Percentiles rank a stretch among this genome's conserved stretches.
Evolutionary conservation across 2,329 filamentous ascomycete genomes (phyloP).

Genomic region (Davidsoniella neocaledoniae): DNA sequence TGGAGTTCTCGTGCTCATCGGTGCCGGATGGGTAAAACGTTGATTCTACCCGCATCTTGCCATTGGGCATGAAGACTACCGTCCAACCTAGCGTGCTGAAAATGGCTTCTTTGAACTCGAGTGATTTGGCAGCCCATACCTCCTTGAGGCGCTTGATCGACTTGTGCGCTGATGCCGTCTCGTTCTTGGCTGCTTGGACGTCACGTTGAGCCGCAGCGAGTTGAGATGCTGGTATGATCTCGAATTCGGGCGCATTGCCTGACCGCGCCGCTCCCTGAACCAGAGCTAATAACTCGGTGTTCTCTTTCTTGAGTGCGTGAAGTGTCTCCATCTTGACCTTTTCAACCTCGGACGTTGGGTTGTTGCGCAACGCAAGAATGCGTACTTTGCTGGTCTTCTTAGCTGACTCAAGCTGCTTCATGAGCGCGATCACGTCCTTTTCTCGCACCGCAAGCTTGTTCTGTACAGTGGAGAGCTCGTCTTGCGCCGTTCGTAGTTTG

Average conservation of each 20-base stretch:
- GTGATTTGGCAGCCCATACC: slow-evolving; percentile 78
- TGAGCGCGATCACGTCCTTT: slow-evolving; percentile 55
- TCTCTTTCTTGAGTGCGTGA: slow-evolving; percentile 62
- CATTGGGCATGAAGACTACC: slow-evolving; percentile 91
- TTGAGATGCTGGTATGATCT: slow-evolving; percentile 59
- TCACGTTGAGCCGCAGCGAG: slow-evolving; percentile 62
- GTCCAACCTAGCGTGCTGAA: slow-evolving; percentile 87
- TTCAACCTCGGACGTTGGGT: slow-evolving; percentile 76
- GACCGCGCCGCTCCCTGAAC: slow-evolving; percentile 29
- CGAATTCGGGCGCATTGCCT: slow-evolving; percentile 23
- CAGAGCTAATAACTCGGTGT: slow-evolving; percentile 62
- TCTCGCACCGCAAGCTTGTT: slow-evolving; percentile 54
- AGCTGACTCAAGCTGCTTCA: slow-evolving; percentile 53
- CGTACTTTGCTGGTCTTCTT: slow-evolving; percentile 58
- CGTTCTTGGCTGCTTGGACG: slow-evolving; percentile 51
- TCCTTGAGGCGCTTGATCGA: slow-evolving; percentile 73
- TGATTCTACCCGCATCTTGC: slow-evolving; percentile 79
- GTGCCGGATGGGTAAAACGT: slow-evolving; percentile 59
- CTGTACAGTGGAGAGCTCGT: slow-evolving; percentile 53
- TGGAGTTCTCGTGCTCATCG: slow-evolving; percentile 55
- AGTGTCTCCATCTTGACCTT: slow-evolving; percentile 72
- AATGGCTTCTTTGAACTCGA: slow-evolving; percentile 91
- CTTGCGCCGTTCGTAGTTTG: slow-evolving; percentile 74
- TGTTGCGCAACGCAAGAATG: slow-evolving; percentile 72
- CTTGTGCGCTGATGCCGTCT: slow-evolving; percentile 62